These are phyloP conservation scores for Cryptococcus sp. DNA, from an alignment of 1,284 basidiomycete genomes.

Conservation along the genomic window DNA sequence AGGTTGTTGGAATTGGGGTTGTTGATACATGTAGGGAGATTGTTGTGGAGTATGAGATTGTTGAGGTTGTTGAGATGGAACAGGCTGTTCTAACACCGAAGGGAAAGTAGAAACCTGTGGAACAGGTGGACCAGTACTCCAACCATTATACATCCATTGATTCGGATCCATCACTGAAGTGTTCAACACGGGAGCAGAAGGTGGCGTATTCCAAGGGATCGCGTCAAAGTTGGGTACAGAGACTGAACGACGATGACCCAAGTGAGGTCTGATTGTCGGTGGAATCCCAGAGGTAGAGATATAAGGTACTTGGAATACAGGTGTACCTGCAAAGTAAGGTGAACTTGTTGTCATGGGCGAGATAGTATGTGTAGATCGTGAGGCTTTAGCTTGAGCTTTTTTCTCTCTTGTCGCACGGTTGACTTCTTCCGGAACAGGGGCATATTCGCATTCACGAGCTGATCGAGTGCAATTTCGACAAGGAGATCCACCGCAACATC, in stretches of 20 bases:
- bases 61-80: slow-evolving; percentile 4
- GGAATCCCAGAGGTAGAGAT: slow-evolving; percentile 6
- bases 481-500: slow-evolving; percentile 43
- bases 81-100: slow-evolving; percentile 26
- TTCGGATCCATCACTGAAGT: slow-evolving; percentile 35
- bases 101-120: slow-evolving; percentile 18
- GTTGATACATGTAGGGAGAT: not conserved
- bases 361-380: slow-evolving; percentile 14
- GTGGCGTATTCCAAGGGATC: slow-evolving; percentile 24
- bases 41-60: not conserved
- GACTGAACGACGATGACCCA: slow-evolving; percentile 30
- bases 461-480: slow-evolving; percentile 46
- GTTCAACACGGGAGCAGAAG: slow-evolving; percentile 25
- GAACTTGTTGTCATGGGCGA: slow-evolving; percentile 19
- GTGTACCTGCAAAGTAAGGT: slow-evolving; percentile 32
- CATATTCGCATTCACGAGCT: slow-evolving; percentile 41
- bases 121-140: slow-evolving; percentile 21
- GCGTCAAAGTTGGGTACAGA: slow-evolving; percentile 28
- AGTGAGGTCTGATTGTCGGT: slow-evolving; percentile 5
- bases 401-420: slow-evolving; percentile 44
- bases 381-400: slow-evolving; percentile 41
- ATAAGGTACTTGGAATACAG: slow-evolving; percentile 31
- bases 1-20: slow-evolving; percentile 1
- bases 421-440: slow-evolving; percentile 45
- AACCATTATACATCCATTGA: slow-evolving; percentile 28